Evolutionary conservation across 2,329 filamentous ascomycete species (phyloP).

Genomic region (Colletotrichum sp.): DNA sequence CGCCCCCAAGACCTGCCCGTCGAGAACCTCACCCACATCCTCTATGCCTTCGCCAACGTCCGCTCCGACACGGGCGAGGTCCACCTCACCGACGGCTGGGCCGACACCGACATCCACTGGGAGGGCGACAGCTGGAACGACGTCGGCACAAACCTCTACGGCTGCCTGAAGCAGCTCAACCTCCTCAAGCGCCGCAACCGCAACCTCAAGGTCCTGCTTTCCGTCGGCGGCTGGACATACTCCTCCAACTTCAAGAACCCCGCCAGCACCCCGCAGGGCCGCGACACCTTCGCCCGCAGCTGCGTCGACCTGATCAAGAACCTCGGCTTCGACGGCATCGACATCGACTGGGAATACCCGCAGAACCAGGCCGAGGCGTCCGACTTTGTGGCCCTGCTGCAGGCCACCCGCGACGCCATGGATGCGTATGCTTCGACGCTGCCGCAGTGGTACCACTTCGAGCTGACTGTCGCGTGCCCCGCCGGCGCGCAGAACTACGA

Average conservation of each 20-base stretch:
- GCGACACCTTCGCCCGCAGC: constrained; percentile 73
- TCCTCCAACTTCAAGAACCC: constrained; percentile 81
- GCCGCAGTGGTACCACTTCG: constrained; percentile 57
- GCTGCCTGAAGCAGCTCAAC: constrained; percentile 87
- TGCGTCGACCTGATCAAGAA: constrained; percentile 80
- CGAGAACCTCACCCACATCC: constrained; percentile 83
- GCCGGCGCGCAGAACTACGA: constrained; percentile 67
- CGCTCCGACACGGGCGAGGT: constrained; percentile 81
- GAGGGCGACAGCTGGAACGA: constrained; percentile 75
- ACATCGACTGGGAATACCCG: constrained; percentile 75
- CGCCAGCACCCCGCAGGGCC: constrained; percentile 72
- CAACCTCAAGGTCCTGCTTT: constrained; percentile 83
- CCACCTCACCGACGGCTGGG: constrained; percentile 65
- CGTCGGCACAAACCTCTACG: constrained; percentile 80
- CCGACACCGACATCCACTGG: constrained; percentile 76
- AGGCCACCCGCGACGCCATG: constrained; percentile 60
- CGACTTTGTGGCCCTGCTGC: constrained; percentile 64
- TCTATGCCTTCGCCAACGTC: constrained; percentile 92
- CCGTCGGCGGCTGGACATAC: constrained; percentile 94
- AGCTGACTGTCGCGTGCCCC: constrained; percentile 68
- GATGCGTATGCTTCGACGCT: constrained; percentile 59
- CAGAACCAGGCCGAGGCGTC: constrained; percentile 58
- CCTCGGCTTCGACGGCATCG: constrained; percentile 75
- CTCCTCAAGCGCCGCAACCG: constrained; percentile 82
- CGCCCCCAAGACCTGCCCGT: constrained; percentile 83